These are phyloP conservation scores for Calonectria multiphialidica DNA, from an alignment of 2,329 filamentous ascomycete genomes.

Conservation along the genomic window DNA sequence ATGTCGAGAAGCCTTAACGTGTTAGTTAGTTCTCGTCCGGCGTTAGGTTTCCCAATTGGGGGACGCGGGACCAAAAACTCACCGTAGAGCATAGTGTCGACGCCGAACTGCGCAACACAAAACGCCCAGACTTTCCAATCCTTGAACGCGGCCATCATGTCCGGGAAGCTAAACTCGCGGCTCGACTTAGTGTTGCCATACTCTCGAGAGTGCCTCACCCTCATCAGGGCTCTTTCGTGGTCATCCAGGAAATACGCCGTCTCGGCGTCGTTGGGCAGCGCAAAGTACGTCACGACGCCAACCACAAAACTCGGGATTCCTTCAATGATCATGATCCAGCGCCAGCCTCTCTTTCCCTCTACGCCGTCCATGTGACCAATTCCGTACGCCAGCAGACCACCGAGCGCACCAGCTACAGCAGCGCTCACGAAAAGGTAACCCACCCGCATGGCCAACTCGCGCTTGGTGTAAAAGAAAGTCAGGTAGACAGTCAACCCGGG, in stretches of 20 bases:
- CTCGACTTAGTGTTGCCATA: constrained; percentile 63
- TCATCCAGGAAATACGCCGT: constrained; percentile 71
- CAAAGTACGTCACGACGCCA: constrained; percentile 50
- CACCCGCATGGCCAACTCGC: constrained; percentile 78
- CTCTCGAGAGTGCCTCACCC: constrained; percentile 49
- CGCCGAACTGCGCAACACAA: constrained; percentile 77
- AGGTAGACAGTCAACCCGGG: constrained; percentile 78
- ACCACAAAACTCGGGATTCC: constrained; percentile 56
- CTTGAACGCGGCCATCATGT: constrained; percentile 74
- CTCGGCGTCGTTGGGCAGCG: constrained; percentile 53
- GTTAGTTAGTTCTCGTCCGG: neutral
- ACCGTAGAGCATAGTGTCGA: constrained; percentile 81
- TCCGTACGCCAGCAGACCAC: constrained; percentile 79
- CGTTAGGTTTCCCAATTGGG: neutral
- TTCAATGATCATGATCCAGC: constrained; percentile 75
- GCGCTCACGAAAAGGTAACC: constrained; percentile 80
- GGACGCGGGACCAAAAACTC: constrained; percentile 11
- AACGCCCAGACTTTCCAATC: constrained; percentile 85
- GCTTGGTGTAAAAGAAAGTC: constrained; percentile 82
- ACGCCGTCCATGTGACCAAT: constrained; percentile 80
- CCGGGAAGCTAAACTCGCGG: constrained; percentile 63
- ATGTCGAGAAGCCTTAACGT: constrained; percentile 75
- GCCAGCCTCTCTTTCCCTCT: constrained; percentile 74
- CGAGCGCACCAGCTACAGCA: constrained; percentile 78
- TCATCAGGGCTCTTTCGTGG: constrained; percentile 76